Evolutionary conservation across 139 green algal genomes (phyloP), one percentile per base, ranked within the genome.

Genomic region (Chlamydomonas sphaeroides): DNA sequence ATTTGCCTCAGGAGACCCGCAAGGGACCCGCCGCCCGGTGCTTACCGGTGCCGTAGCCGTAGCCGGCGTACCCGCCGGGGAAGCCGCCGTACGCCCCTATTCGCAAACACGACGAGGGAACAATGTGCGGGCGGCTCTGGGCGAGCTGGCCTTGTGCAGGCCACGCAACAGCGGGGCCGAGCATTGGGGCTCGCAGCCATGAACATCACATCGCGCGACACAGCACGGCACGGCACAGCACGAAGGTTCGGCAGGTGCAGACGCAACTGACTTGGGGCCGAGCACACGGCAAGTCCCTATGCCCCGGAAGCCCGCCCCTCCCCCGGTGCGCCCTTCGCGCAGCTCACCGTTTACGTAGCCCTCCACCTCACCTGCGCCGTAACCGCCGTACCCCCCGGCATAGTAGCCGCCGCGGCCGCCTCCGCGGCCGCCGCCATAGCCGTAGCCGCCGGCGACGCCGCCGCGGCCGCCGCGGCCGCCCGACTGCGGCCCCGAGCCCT

Each of bases 401-500:
- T n/a, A n/a, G 56, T 62, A 62, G 36, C 62, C 49, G 49, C 71
- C 71, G 14, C 66, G 30, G 32, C 78, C 35, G 32, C 48, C 65
- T 10, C 72, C 49, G 33, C 71, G 39, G 10, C 63, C 62, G 17
- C 48, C 48, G 39, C 82, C 33, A 23, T 39, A 53, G 20, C 74
- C 74, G 33, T 79, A 72, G 53, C 83, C 81, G 49, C 35, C 62
- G 20, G 39, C 28, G 10, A 36, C 30, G 26, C 4, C 65, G 5
- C 39, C 28, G 3, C 77, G 62, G 35, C 77, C 62, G 23, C 65
- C 77, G 49, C 77, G 62, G 33, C 76, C 59, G 7, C 77, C 77
- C 15, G 77, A 75, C 77, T 84, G 77, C 51, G 77, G 77, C 42
- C 77, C 90, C 32, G 93, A 93, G 17, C 94, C 94, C 84, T 94